Base-by-base conservation (phyloP, 2,329 filamentous ascomycete species). In the Emydomyces testavorans region DNA sequence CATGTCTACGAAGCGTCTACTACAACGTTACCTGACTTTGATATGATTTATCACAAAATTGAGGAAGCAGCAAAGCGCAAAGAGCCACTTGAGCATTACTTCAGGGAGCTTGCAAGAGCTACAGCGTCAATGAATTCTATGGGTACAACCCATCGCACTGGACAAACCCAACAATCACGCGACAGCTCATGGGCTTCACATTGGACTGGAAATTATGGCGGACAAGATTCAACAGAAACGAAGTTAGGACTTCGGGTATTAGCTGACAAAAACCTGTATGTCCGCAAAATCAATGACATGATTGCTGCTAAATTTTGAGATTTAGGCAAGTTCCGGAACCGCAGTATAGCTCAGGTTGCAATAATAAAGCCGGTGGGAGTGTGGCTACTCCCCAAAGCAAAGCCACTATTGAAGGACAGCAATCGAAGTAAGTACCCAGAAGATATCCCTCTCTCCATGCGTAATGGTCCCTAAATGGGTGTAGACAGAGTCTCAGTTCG, bases 31-130 rank as follows among this genome's bases (percentile, higher is more conserved):
- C 38, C 51, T 6, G 56, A 60, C 10, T 50, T 65, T 46, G 54
- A 52, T 18, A 49, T 50, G n/a, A 32, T 64, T 23, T 62, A 64
- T 45, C 54, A 52, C 23, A 57, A 54, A 18, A 63, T 63, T 13
- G 60, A 63, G 49, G 54, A 57, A 36, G 59, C 61, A 15, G 58
- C 55, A 23, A 57, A 55, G 37, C 55, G 54, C 8, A 58, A 58
- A 13, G 57, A 61, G 20, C 50, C 58, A 10, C 50, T 63, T 20
- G 58, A 59, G 15, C 53, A 39, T 10, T 55, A 63, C 5, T 55
- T 64, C 20, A 51, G 58, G 39, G 61, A 61, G 31, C 56, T 64
- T 42, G 50, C 38, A 39, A 53, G 45, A 34, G 52, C 39, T 15
- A 53, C 46, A 20, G 51, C 42, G 40, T 34, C 39, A 28, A 39